phyloP scores from a whole-genome alignment of 208 protist species.

The Phytomonas francai region DNA sequence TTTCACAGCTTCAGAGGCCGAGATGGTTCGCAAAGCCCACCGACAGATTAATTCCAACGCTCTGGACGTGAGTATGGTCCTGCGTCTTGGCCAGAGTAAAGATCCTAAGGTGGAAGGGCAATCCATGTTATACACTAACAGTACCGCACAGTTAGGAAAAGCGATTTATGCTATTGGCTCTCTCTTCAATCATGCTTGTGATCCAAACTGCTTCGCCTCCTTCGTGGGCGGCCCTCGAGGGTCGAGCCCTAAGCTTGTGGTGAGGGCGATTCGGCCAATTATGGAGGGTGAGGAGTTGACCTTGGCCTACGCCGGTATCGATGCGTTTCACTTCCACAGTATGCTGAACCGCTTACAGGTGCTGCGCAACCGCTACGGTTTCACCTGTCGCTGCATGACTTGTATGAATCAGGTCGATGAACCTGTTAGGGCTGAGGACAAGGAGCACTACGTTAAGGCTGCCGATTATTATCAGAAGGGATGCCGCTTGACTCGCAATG shows the following conservation, averaged over 20 bases:
- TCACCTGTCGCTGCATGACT: conserved; percentile 56
- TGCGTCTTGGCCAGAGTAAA: conserved; percentile 19
- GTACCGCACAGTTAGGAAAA: conserved; percentile 47
- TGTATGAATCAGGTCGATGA: conserved; percentile 67
- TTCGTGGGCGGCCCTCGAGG: conserved; percentile 72
- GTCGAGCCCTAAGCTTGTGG: conserved; percentile 35
- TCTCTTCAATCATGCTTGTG: conserved; percentile 77
- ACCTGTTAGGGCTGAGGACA: conserved; percentile 38
- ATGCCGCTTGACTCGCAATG: conserved; percentile 66
- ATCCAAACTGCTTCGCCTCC: conserved; percentile 80
- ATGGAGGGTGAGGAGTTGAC: conserved; percentile 74
- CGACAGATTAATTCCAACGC: conserved; percentile 65
- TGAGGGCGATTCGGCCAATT: conserved; percentile 57
- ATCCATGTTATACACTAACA: conserved; percentile 36
- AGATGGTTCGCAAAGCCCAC: conserved; percentile 60
- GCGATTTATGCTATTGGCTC: conserved; percentile 54
- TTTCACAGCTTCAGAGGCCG: conserved; percentile 35
- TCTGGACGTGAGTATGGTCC: conserved; percentile 47
- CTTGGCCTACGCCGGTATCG: conserved; percentile 66
- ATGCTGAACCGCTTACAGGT: conserved; percentile 56
- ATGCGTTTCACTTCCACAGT: conserved; percentile 68
- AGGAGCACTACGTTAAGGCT: conserved; percentile 75
- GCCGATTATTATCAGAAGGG: conserved; percentile 89
- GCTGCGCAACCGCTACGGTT: conserved; percentile 66
- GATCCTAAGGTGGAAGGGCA: conserved; percentile 16